Conservation (phyloP, 140 eudicot species). For the Bidens hawaiensis region DNA sequence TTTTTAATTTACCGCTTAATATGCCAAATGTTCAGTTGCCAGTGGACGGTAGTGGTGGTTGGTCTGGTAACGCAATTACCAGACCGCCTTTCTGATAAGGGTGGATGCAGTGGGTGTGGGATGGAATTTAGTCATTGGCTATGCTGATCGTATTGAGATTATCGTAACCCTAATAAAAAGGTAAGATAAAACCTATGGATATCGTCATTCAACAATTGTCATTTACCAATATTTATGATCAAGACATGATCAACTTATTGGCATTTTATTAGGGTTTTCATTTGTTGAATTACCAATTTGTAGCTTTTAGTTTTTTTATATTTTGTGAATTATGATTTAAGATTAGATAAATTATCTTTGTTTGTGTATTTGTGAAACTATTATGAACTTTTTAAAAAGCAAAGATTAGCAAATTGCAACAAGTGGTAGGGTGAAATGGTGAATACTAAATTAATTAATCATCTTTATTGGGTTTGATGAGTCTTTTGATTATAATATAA, state of each 20-base stretch:
- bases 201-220: background rate
- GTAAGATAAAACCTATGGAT: background rate
- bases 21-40: constrained; percentile 65
- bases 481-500: background rate
- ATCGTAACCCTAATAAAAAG: too few species aligned
- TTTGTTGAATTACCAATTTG: constrained; percentile 19
- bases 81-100: constrained; percentile 49
- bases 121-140: too few species aligned
- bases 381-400: background rate
- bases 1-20: constrained; percentile 52
- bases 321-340: constrained; percentile 23
- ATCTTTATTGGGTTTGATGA: constrained; percentile 14
- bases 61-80: constrained; percentile 46
- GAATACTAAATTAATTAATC: constrained; percentile 17
- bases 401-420: background rate
- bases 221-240: background rate
- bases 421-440: too few species aligned
- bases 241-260: too few species aligned
- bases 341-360: constrained; percentile 12
- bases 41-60: constrained; percentile 56
- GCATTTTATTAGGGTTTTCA: background rate
- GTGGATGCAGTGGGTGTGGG: too few species aligned
- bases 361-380: constrained; percentile 22
- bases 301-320: constrained; percentile 7
- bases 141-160: too few species aligned